Conservation (phyloP, 192 early-diverging fungal genomes). For the Chytriomyces sp. region DNA sequence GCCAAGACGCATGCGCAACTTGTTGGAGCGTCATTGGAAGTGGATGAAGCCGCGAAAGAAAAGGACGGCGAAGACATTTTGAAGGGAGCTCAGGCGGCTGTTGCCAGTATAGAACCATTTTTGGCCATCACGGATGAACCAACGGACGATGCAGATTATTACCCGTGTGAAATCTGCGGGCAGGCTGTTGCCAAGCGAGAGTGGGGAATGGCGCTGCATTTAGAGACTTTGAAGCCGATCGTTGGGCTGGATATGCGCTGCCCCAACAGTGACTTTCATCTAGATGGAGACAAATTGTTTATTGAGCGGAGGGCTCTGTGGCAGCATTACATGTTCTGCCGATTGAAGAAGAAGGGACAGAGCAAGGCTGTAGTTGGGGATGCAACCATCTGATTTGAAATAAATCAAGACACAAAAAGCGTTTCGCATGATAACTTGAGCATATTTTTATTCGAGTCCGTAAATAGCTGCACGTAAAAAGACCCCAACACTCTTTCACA, state of each 20-base stretch:
- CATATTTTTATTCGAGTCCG: no score
- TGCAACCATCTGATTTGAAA: no score
- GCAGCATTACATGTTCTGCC: conserved; percentile 65
- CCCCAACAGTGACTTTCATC: conserved; percentile 28
- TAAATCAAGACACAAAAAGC: no score
- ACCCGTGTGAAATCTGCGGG: conserved; percentile 57
- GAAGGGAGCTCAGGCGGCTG: conserved; percentile 15
- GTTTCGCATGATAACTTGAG: no score
- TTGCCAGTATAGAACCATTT: conserved; percentile 20
- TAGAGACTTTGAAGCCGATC: conserved; percentile 61
- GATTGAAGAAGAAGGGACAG: conserved; percentile 25
- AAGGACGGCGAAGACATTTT: conserved; percentile 42
- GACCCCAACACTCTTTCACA: no score
- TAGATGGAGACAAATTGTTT: conserved; percentile 37
- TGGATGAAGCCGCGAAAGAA: conserved; percentile 44
- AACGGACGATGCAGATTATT: conserved; percentile 44
- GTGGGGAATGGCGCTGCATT: conserved; percentile 62
- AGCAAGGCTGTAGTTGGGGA: not conserved
- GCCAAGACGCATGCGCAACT: conserved; percentile 4
- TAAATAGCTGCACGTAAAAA: no score
- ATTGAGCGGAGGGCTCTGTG: conserved; percentile 59
- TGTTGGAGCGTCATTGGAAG: conserved; percentile 6
- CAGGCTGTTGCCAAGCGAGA: conserved; percentile 53
- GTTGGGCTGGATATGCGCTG: conserved; percentile 59
- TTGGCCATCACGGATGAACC: conserved; percentile 29